A percentile compares a stretch with the other conserved stretches of the same genome.
Evolutionary conservation across 2,329 filamentous ascomycete genomes (phyloP).

Genomic region (Fusarium fracticaudum): DNA sequence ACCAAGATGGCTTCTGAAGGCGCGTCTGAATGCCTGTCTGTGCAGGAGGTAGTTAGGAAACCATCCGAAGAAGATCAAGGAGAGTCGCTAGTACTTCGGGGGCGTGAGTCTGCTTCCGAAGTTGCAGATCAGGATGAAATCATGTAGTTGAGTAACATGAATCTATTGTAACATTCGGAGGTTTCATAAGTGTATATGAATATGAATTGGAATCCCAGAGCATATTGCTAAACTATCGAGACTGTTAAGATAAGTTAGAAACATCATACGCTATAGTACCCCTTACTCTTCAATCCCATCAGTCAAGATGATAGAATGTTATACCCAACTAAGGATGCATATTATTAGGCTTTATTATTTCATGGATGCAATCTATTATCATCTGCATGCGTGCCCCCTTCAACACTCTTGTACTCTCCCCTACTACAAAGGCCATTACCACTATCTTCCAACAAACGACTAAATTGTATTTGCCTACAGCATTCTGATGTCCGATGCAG

Average conservation of each 20-base stretch:
- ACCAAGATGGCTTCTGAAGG: not conserved
- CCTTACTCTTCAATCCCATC: not conserved
- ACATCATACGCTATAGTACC: not conserved
- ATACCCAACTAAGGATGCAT: not conserved
- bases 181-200: not conserved
- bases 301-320: not conserved
- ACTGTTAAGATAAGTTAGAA: not conserved
- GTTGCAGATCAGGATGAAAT: not conserved
- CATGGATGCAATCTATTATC: not conserved
- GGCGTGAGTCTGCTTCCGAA: not conserved
- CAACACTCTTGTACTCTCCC: not conserved
- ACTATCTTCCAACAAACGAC: accelerated
- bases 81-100: not conserved
- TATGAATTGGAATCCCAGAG: not conserved
- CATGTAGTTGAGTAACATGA: not conserved
- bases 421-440: not conserved
- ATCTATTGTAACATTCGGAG: not conserved
- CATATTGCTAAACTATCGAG: not conserved
- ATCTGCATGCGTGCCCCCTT: not conserved
- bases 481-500: not conserved
- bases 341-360: not conserved
- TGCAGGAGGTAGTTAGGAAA: not conserved
- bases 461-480: not conserved
- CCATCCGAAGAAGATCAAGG: not conserved
- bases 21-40: not conserved